phyloP scores from a whole-genome alignment of 2,329 filamentous ascomycete species.

The Elsinoe perseae region DNA sequence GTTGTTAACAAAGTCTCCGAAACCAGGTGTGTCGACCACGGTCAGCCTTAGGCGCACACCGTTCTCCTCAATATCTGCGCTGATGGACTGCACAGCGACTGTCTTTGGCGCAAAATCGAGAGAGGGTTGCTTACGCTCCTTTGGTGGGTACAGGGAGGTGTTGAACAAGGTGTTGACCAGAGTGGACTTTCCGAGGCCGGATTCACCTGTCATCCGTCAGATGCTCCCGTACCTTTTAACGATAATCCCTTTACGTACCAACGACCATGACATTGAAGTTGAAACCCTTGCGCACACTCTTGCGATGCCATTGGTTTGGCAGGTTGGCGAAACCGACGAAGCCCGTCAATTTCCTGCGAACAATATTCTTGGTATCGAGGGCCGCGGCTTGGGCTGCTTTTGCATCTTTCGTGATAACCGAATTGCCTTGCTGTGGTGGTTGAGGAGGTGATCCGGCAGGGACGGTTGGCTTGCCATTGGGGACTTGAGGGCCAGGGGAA shows the following conservation, averaged over 20 bases:
- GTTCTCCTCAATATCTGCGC: conserved; percentile 80
- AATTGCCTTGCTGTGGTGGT: conserved; percentile 35
- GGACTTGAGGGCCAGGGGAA: conserved; percentile 39
- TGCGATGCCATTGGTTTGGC: conserved; percentile 99
- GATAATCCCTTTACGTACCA: too few relatives aligned
- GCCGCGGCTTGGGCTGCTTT: conserved; percentile 47
- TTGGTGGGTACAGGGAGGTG: conserved; percentile 95
- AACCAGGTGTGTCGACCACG: conserved; percentile 94
- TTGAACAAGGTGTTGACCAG: conserved; percentile 99
- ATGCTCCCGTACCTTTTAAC: too few relatives aligned
- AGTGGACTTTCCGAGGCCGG: conserved; percentile 96
- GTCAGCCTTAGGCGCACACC: conserved; percentile 92
- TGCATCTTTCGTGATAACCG: conserved; percentile 57
- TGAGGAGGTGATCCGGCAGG: conserved; percentile 42
- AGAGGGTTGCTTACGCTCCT: conserved; percentile 95
- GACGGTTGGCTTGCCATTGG: conserved; percentile 47
- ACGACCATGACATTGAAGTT: conserved; percentile 99
- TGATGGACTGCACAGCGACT: conserved; percentile 48
- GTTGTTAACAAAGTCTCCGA: conserved; percentile 99
- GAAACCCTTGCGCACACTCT: conserved; percentile 99
- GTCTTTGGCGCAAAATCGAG: conserved; percentile 96
- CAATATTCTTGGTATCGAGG: conserved; percentile 75
- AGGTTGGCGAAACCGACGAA: conserved; percentile 98
- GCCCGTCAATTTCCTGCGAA: conserved; percentile 93
- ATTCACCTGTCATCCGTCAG: conserved; percentile 64